Conservation (phyloP, 306 rosid species). For the Lotus japonicus region DNA sequence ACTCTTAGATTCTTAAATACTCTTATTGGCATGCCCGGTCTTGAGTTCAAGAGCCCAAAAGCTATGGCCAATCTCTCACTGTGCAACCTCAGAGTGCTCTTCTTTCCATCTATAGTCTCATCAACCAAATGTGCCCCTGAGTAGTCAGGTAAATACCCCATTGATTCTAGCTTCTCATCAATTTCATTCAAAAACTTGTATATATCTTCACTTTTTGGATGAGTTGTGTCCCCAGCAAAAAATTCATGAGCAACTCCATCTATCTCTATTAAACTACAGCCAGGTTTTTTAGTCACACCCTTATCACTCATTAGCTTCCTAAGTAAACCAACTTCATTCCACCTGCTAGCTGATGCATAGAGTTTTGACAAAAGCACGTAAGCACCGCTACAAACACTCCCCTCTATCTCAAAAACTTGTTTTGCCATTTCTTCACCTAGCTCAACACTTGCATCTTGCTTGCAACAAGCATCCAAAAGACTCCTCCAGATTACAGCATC, state of each 20-base stretch:
- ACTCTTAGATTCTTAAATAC: conserved; percentile 73
- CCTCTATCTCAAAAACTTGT: conserved; percentile 46
- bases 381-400: conserved; percentile 44
- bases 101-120: conserved; percentile 35
- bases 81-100: conserved; percentile 44
- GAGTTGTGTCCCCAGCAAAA: conserved; percentile 76
- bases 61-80: conserved; percentile 79
- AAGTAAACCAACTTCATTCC: conserved; percentile 65
- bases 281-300: conserved; percentile 66
- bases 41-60: conserved; percentile 54
- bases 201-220: conserved; percentile 46
- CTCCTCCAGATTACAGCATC: conserved; percentile 85
- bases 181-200: conserved; percentile 40
- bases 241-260: conserved; percentile 64
- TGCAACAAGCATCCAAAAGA: conserved; percentile 67
- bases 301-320: conserved; percentile 62
- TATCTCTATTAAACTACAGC: conserved; percentile 66
- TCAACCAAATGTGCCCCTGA: conserved; percentile 54
- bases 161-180: conserved; percentile 38
- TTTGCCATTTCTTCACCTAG: conserved; percentile 57
- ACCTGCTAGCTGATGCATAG: conserved; percentile 61
- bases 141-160: conserved; percentile 45
- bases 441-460: conserved; percentile 61
- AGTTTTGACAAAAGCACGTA: conserved; percentile 70
- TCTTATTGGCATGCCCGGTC: conserved; percentile 44